These are phyloP conservation scores for Phytophthora citricola DNA, from an alignment of 352 stramenopile genomes.

Conservation along the genomic window DNA sequence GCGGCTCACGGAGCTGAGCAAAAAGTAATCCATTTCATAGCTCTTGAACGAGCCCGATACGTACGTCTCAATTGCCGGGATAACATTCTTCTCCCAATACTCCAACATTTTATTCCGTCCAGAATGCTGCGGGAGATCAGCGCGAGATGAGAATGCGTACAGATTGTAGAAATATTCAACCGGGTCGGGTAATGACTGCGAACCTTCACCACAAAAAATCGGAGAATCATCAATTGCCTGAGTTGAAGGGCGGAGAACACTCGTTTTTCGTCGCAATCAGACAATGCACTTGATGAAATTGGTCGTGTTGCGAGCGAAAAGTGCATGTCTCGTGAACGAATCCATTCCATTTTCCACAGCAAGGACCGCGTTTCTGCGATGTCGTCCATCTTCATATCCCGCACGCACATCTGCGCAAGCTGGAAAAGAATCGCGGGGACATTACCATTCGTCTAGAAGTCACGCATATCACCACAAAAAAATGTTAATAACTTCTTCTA, in stretches of 20 bases:
- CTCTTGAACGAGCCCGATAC: constrained; percentile 85
- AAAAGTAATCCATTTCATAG: constrained; percentile 92
- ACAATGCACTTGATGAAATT: constrained; percentile 47
- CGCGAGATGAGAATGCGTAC: constrained; percentile 69
- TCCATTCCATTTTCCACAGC: constrained; percentile 56
- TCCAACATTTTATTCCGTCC: constrained; percentile 84
- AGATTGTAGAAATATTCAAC: constrained; percentile 76
- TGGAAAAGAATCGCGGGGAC: constrained; percentile 65
- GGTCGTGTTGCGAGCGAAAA: constrained; percentile 54
- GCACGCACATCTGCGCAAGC: constrained; percentile 63
- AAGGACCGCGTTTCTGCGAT: constrained; percentile 44
- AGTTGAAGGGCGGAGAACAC: constrained; percentile 29
- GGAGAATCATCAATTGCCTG: constrained; percentile 23
- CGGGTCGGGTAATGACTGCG: constrained; percentile 7
- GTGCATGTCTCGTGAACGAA: constrained; percentile 47
- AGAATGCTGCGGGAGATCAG: constrained; percentile 71
- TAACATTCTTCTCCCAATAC: constrained; percentile 88
- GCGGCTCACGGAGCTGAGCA: constrained; percentile 74
- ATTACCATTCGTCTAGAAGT: constrained; percentile 60
- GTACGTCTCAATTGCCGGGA: constrained; percentile 84
- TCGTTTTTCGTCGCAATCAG: constrained; percentile 42
- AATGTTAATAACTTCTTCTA: background rate
- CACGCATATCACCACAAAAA: constrained; percentile 2
- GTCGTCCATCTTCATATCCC: constrained; percentile 43
- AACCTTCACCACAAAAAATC: constrained; percentile 14